Conservation (phyloP, 192 early-diverging fungal species). For the Umbelopsis isabellina region DNA sequence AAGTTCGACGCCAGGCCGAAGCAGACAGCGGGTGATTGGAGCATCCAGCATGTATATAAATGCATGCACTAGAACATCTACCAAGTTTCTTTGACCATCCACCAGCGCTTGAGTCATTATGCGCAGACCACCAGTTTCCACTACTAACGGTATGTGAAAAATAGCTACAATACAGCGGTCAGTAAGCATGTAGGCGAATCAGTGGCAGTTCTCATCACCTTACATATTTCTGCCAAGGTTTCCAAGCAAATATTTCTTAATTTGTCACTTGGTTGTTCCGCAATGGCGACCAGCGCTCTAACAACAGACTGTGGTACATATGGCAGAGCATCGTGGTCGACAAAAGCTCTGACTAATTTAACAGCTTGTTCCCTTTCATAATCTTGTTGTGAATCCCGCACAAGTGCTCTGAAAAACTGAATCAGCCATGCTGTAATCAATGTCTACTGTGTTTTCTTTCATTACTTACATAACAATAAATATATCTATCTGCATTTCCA, state of each 20-base stretch:
- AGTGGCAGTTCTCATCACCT: background rate
- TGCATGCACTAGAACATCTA: constrained; percentile 61
- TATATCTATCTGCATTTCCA: constrained; percentile 63
- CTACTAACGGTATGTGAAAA: constrained; percentile 47
- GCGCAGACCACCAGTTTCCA: constrained; percentile 68
- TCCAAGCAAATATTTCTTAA: constrained; percentile 73
- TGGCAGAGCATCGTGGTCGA: constrained; percentile 66
- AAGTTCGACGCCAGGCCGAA: constrained; percentile 77
- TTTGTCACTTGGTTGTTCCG: constrained; percentile 80
- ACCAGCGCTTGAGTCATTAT: constrained; percentile 66
- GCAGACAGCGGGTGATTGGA: constrained; percentile 61
- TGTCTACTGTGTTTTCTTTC: background rate
- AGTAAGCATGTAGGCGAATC: background rate
- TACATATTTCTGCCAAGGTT: constrained; percentile 80
- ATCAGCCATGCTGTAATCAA: background rate
- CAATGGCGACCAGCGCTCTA: constrained; percentile 73
- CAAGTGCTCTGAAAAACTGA: constrained; percentile 41
- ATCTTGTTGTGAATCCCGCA: constrained; percentile 66
- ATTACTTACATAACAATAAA: constrained; percentile 70
- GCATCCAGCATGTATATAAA: constrained; percentile 76
- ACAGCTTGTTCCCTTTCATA: constrained; percentile 80
- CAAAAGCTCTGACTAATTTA: constrained; percentile 69
- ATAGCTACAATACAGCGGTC: constrained; percentile 26
- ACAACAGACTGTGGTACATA: constrained; percentile 66
- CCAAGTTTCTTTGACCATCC: constrained; percentile 65